A percentile compares a stretch with the other conserved stretches of the same genome.
Conservation (phyloP, 805 yeast species). For the Cyberlindnera nakhonratchasimensis region DNA sequence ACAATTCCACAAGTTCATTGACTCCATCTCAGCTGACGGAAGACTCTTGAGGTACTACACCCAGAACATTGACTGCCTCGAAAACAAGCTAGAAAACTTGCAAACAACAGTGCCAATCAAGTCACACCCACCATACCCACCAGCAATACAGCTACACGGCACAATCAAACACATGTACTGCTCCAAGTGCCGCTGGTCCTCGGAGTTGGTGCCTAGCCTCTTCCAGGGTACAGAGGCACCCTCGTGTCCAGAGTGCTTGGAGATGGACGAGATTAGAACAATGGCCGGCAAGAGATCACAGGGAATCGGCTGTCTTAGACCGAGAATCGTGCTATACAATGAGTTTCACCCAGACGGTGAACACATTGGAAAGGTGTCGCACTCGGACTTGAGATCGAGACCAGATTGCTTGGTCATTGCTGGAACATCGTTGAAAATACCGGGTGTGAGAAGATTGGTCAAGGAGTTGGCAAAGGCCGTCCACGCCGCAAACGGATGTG, state of each 20-base stretch:
- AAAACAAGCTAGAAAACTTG: slow-evolving; percentile 50
- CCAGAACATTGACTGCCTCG: slow-evolving; percentile 84
- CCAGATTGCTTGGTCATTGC: slow-evolving; percentile 81
- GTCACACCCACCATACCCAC: slow-evolving; percentile 44
- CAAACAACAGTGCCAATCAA: slow-evolving; percentile 48
- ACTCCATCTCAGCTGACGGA: slow-evolving; percentile 55
- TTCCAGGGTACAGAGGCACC: slow-evolving; percentile 46
- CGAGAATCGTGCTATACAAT: slow-evolving; percentile 66
- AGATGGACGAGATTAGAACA: slow-evolving; percentile 49
- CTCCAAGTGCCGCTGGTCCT: slow-evolving; percentile 65
- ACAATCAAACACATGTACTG: slow-evolving; percentile 71
- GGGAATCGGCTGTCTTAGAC: slow-evolving; percentile 60
- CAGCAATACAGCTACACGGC: slow-evolving; percentile 81
- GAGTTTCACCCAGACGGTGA: slow-evolving; percentile 88
- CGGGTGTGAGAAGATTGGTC: slow-evolving; percentile 62
- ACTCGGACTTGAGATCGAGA: slow-evolving; percentile 54
- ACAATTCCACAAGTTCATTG: slow-evolving; percentile 64
- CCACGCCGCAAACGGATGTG: slow-evolving; percentile 53
- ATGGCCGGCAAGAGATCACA: slow-evolving; percentile 64
- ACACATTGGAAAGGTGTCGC: slow-evolving; percentile 72
- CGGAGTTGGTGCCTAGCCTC: slow-evolving; percentile 48
- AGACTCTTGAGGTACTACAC: slow-evolving; percentile 75
- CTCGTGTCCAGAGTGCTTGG: slow-evolving; percentile 63
- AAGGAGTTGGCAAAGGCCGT: slow-evolving; percentile 57
- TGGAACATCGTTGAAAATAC: slow-evolving; percentile 83